These are phyloP conservation scores for Musa beccarii DNA, from an alignment of 176 grass and related monocot species.

Conservation along the genomic window DNA sequence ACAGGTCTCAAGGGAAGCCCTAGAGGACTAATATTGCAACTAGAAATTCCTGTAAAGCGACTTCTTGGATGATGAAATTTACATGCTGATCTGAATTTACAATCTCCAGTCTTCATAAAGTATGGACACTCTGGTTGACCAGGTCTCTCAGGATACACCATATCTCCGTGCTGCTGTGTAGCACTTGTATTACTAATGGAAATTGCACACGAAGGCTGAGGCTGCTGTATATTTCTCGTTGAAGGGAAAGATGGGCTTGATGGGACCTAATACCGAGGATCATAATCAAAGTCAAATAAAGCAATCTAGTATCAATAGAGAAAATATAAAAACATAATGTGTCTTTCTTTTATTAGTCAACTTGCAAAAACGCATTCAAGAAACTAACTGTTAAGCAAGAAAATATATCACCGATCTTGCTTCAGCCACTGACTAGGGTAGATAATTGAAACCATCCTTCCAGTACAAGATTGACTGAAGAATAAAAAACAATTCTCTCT, in stretches of 20 bases:
- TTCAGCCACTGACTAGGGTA: no score
- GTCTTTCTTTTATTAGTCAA: no score
- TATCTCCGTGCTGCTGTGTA: neutral
- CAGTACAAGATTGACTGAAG: no score
- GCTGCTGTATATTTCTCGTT: neutral
- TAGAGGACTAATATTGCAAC: neutral
- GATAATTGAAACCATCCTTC: no score
- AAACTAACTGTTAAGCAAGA: no score
- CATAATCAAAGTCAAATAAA: neutral
- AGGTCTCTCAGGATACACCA: neutral
- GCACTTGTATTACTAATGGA: neutral
- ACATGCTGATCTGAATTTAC: conserved; percentile 5
- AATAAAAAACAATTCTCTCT: no score
- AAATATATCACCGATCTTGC: no score
- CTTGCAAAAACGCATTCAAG: no score
- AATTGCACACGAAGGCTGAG: neutral
- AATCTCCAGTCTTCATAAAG: conserved; percentile 5
- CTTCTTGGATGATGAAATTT: conserved; percentile 18
- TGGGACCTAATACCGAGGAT: neutral
- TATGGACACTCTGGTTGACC: conserved; percentile 13
- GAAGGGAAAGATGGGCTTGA: neutral
- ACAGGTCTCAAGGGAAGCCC: conserved; percentile 7
- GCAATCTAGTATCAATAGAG: neutral
- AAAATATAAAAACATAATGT: no score
- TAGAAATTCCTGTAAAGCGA: neutral